Base-by-base conservation (phyloP, 2,329 filamentous ascomycete species). In the Apiospora marii region DNA sequence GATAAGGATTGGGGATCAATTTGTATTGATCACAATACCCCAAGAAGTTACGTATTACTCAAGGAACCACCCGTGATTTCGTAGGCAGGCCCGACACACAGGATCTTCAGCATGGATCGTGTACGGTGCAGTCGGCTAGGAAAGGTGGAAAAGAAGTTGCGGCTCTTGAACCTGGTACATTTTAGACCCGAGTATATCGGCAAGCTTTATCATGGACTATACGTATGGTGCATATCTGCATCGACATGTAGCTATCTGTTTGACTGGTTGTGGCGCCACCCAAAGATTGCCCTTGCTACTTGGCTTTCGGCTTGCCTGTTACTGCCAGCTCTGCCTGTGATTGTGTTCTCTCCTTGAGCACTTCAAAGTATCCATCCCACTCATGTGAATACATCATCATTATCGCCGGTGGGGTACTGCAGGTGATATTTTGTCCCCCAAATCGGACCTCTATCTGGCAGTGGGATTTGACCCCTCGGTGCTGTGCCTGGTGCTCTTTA, bases 41-140 rank as follows among this genome's bases (percentile, higher is more conserved):
- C 22, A 61, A 19, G 19, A 61, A 19, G 53, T 61, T 61, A 61
- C 53, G 53, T 61, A 61, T 37, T 61, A 19, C 16, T 61, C 53
- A 37, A 12, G 53, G 16, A 37, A 61, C 14, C 27, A 22, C 5
- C 51, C 27, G 7, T 14, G 19, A 4, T 4, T 19, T 22, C 5
- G 16, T 34, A 19, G 16, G 3, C 14, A 30, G 14, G 12, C 8
- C 24, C 5, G 27, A 34, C 30, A 30, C 5, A 53, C 5, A 34
- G 51, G 2, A 58, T 30, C 5, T 13, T 7, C 5, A 22, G 16
- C 19, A 8, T 16, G 51, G 27, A 34, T 34, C 13, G 13, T 58
- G 27, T 8, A 10, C 19, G 27, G 14, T 24, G n/a, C 27, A 30
- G 24, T 34, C 27, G 6, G 14, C 19, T 53, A 12, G 4, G 5